Conservation (phyloP, 2,329 filamentous ascomycete species). For the Bipolaris zeicola region DNA sequence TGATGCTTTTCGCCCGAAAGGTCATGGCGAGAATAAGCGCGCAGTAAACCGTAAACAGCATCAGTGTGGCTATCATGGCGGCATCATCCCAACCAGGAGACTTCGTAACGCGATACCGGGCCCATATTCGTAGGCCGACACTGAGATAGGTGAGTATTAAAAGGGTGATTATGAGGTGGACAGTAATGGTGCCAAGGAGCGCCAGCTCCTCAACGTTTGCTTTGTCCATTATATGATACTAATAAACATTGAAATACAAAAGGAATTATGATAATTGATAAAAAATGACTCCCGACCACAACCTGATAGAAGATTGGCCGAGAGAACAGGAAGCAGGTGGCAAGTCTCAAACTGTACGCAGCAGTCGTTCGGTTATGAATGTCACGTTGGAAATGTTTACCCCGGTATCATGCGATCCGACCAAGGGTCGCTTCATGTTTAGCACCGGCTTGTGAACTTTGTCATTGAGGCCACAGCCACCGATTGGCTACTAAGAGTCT, state of each 20-base stretch:
- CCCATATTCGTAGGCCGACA: constrained; percentile 42
- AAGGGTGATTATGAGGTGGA: constrained; percentile 32
- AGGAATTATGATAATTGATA: background rate
- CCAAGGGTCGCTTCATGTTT: constrained; percentile 13
- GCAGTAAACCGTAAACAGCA: constrained; percentile 38
- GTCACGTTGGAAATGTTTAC: background rate
- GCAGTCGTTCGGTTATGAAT: constrained; percentile 24
- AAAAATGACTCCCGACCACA: constrained; percentile 11
- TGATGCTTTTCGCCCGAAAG: constrained; percentile 10
- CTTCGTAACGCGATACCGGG: constrained; percentile 40
- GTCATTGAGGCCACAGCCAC: constrained; percentile 5
- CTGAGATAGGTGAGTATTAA: constrained; percentile 36
- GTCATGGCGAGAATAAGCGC: constrained; percentile 33
- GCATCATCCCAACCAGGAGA: constrained; percentile 44
- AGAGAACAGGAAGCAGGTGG: constrained; percentile 2
- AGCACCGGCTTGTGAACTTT: constrained; percentile 22
- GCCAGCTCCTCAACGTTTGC: constrained; percentile 24
- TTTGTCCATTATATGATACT: constrained; percentile 8
- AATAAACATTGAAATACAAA: constrained; percentile 4
- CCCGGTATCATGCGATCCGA: constrained; percentile 20
- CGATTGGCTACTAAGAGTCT: constrained; percentile 16
- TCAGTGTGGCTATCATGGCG: constrained; percentile 37
- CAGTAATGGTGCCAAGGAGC: constrained; percentile 26
- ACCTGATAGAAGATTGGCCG: constrained; percentile 7
- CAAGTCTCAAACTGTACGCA: background rate